phyloP scores from a whole-genome alignment of 2,329 filamentous ascomycete genomes.

The Pestalotiopsis fici region DNA sequence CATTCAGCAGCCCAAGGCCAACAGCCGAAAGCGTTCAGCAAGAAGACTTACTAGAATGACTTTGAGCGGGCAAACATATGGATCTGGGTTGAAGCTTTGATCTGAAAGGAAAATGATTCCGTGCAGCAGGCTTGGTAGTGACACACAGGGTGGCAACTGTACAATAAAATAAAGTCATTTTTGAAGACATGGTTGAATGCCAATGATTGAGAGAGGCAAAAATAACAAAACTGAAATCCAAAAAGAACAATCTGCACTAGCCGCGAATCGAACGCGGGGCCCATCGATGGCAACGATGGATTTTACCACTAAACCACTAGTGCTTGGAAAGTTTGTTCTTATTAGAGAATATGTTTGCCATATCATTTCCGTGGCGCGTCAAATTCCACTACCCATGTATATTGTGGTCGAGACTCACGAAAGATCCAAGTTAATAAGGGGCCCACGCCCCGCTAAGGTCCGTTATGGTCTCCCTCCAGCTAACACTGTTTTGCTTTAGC shows the following conservation, averaged over 20 bases:
- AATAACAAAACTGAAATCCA: neutral
- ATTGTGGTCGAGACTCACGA: too few relatives aligned
- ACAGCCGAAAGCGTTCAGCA: neutral
- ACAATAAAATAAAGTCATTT: neutral
- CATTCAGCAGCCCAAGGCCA: neutral
- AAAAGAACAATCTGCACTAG: conserved; percentile 18
- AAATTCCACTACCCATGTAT: too few relatives aligned
- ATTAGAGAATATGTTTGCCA: too few relatives aligned
- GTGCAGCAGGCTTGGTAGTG: neutral
- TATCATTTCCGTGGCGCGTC: too few relatives aligned
- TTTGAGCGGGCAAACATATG: too few relatives aligned
- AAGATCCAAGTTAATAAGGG: too few relatives aligned
- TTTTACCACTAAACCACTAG: conserved; percentile 55
- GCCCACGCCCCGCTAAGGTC: too few relatives aligned
- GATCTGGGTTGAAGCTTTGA: too few relatives aligned
- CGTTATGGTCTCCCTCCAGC: too few relatives aligned
- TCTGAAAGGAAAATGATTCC: neutral
- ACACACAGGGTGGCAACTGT: neutral
- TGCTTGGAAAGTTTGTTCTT: too few relatives aligned
- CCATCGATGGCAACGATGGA: conserved; percentile 55
- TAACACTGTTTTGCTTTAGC: too few relatives aligned
- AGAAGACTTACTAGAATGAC: neutral
- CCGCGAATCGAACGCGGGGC: conserved; percentile 49
- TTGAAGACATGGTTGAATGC: neutral
- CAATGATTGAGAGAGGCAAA: neutral